phyloP scores from a whole-genome alignment of 805 yeast genomes.

The Limtongia smithiae region DNA sequence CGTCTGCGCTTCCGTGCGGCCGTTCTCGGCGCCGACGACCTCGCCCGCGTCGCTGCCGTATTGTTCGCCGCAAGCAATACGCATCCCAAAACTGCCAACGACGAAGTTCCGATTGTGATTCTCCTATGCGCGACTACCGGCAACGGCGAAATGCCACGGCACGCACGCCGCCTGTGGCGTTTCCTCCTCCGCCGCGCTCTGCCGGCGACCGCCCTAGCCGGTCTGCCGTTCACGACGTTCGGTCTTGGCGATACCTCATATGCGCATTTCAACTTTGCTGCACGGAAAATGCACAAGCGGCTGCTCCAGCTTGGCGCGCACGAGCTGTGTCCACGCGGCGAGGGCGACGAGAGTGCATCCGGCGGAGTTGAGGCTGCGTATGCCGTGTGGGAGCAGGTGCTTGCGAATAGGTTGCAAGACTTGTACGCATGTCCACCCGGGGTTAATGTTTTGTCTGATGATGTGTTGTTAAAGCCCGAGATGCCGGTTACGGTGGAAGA shows the following conservation, averaged over 20 bases:
- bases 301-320: conserved; percentile 75
- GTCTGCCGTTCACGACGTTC: conserved; percentile 63
- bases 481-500: no score
- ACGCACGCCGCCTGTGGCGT: conserved; percentile 70
- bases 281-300: conserved; percentile 74
- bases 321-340: conserved; percentile 71
- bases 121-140: conserved; percentile 87
- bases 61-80: background rate
- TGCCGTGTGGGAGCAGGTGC: conserved; percentile 56
- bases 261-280: conserved; percentile 84
- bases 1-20: conserved; percentile 50
- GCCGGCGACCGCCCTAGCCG: conserved; percentile 57
- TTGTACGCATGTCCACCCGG: conserved; percentile 21
- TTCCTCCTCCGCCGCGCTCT: conserved; percentile 65
- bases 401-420: conserved; percentile 34
- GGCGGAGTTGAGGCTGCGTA: conserved; percentile 71
- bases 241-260: conserved; percentile 95
- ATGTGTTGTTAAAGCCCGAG: conserved; percentile 42
- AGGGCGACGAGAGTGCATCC: conserved; percentile 80
- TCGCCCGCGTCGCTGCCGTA: conserved; percentile 39
- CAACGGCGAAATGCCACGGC: conserved; percentile 87
- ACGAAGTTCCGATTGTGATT: conserved; percentile 40
- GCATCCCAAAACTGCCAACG: conserved; percentile 37
- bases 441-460: conserved; percentile 36
- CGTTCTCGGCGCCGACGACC: conserved; percentile 57